Evolutionary conservation across 2,329 filamentous ascomycete species (phyloP).

Genomic region (Pseudofabraea citricarpa): DNA sequence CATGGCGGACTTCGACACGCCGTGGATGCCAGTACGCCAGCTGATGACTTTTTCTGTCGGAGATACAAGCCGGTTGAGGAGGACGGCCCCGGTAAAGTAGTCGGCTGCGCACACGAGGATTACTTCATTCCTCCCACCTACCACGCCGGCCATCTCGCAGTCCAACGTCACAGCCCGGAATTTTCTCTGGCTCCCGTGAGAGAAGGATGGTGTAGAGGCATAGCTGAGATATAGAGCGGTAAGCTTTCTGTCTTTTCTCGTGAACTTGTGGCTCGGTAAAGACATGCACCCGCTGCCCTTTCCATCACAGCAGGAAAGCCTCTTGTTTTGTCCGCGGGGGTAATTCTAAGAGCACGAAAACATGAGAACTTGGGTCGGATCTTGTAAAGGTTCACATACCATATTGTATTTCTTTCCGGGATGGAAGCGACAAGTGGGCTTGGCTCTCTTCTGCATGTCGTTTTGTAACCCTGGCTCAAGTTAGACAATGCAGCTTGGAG

Average conservation of each 20-base stretch:
- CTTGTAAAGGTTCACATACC: conserved; percentile 8
- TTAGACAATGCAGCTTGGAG: not conserved
- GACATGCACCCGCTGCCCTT: conserved; percentile 8
- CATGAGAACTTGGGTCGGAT: conserved; percentile 1
- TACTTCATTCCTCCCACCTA: conserved; percentile 24
- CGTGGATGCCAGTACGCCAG: conserved; percentile 35
- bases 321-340: conserved; percentile 8
- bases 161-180: conserved; percentile 37
- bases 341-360: conserved; percentile 5
- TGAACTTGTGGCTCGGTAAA: conserved; percentile 12
- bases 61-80: conserved; percentile 38
- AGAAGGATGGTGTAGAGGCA: conserved; percentile 8
- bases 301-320: conserved; percentile 12
- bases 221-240: too few relatives aligned
- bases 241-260: too few relatives aligned
- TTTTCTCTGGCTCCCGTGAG: conserved; percentile 7
- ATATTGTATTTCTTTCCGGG: conserved; percentile 9
- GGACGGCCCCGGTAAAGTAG: conserved; percentile 39
- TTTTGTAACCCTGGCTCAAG: conserved; percentile 4
- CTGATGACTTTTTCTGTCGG: conserved; percentile 30
- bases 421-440: conserved; percentile 13
- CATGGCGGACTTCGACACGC: conserved; percentile 31
- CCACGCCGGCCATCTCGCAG: conserved; percentile 42
- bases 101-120: conserved; percentile 38
- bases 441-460: not conserved